phyloP scores from a whole-genome alignment of 257 asterid species.

The Jacaranda mimosifolia region DNA sequence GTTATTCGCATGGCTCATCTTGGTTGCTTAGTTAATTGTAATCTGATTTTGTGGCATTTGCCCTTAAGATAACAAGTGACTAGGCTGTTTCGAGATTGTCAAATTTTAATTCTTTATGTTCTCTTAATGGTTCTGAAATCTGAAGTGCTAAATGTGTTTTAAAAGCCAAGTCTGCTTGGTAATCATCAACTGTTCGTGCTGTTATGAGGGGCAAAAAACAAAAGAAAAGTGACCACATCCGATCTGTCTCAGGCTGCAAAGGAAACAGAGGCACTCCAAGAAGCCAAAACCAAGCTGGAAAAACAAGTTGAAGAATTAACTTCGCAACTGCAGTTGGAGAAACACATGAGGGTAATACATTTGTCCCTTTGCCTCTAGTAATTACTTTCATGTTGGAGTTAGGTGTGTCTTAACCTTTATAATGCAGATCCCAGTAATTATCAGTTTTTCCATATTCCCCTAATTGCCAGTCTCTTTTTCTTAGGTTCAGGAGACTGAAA shows the following conservation, averaged over 20 bases:
- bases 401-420: conserved; percentile 1
- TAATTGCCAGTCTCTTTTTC: conserved; percentile 8
- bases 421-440: conserved; percentile 1
- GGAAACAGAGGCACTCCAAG: conserved; percentile 93
- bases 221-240: conserved; percentile 8
- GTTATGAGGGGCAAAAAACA: conserved; percentile 36
- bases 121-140: background rate
- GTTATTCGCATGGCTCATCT: background rate
- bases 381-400: conserved; percentile 31
- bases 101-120: background rate
- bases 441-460: conserved; percentile 15
- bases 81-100: background rate
- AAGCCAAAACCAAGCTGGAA: conserved; percentile 77
- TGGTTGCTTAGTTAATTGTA: background rate
- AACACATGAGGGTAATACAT: conserved; percentile 67
- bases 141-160: conserved; percentile 9
- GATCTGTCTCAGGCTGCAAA: conserved; percentile 74
- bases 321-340: conserved; percentile 73
- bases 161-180: background rate
- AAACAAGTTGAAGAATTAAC: conserved; percentile 78
- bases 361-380: conserved; percentile 25
- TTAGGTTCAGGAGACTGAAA: conserved; percentile 61
- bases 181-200: conserved; percentile 24
- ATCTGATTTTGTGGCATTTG: no score
- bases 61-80: background rate